Evolutionary conservation across 2,329 filamentous ascomycete genomes (phyloP), one percentile per base, ranked within the genome.

Genomic region (Neocatenulostroma microsporum): DNA sequence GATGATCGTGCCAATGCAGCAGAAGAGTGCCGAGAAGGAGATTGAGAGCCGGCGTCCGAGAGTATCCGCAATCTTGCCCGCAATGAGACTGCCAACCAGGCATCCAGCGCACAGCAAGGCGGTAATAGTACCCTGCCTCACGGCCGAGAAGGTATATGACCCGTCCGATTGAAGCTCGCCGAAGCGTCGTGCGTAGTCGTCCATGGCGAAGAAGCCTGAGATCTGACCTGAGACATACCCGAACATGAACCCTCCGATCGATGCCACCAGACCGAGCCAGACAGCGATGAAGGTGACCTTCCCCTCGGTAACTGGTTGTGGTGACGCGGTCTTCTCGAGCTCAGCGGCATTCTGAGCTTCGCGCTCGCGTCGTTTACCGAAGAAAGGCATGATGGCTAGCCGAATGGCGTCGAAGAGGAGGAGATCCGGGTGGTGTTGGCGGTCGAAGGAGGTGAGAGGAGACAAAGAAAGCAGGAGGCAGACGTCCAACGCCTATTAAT

Each of bases 41-140:
- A 83, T 83, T 12, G 75, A 73, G 25, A 72, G 61, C 21, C 74
- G 70, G 11, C 79, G 74, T 17, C 79, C 79, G 29, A 82, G 64
- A 3, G 61, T 61, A 43, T 82, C 78, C 23, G 77, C 73, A 28
- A 82, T 61, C 21, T 73, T 75, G 11, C 76, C 76, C 13, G 72
- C 67, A 21, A 69, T 50, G 7, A 80, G 58, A 38, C 74, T 70
- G 33, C 76, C 76, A 20, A 78, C 48, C 19, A 80, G 57, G 14
- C 72, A 73, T 17, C 78, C 78, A 35, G 77, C 66, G 15, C 78
- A 58, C n/a, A 62, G 44, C 13, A 82, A 63, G 46, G 72, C 76
- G 36, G 77, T 72, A 40, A 82, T 77, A 10, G 75, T 72, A 34
- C 78, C 79, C 47, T 78, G 74, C 35, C 76, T 68, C 4, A 69